phyloP scores from a whole-genome alignment of 2,329 filamentous ascomycete species.

The Fusarium mexicanum region DNA sequence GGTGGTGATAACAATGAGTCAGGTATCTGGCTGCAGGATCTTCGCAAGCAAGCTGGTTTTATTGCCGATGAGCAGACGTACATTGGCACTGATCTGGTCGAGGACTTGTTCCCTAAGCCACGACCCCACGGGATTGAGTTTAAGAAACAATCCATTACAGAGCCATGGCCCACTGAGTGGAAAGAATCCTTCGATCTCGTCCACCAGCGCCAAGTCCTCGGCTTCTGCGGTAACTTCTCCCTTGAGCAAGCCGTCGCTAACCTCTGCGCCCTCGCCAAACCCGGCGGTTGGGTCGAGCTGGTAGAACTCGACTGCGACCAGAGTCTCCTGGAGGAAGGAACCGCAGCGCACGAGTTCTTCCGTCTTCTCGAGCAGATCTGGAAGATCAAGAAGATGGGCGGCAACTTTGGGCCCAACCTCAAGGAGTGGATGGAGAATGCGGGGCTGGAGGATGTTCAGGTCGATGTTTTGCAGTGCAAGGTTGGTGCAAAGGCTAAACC shows the following conservation, averaged over 20 bases:
- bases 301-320: slow-evolving; percentile 4
- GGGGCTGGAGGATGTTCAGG: neutral
- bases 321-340: neutral
- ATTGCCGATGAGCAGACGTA: neutral
- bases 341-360: neutral
- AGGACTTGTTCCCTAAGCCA: neutral
- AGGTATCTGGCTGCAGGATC: slow-evolving; percentile 1
- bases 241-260: neutral
- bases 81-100: neutral
- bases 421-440: slow-evolving; percentile 7
- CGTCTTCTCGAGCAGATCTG: slow-evolving; percentile 1
- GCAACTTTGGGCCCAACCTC: neutral
- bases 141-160: neutral
- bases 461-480: neutral
- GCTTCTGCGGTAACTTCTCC: neutral
- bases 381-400: slow-evolving; percentile 10
- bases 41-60: neutral
- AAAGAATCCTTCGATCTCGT: neutral
- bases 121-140: neutral
- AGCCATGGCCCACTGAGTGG: slow-evolving; percentile 1
- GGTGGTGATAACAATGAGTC: accelerated
- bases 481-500: neutral
- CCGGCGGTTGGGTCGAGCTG: neutral
- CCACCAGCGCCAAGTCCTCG: slow-evolving; percentile 3
- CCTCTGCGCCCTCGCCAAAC: neutral